A percentile compares a stretch with the other conserved stretches of the same genome.
phyloP scores from a whole-genome alignment of 2,329 filamentous ascomycete genomes.

The Tolypocladium nubicola region DNA sequence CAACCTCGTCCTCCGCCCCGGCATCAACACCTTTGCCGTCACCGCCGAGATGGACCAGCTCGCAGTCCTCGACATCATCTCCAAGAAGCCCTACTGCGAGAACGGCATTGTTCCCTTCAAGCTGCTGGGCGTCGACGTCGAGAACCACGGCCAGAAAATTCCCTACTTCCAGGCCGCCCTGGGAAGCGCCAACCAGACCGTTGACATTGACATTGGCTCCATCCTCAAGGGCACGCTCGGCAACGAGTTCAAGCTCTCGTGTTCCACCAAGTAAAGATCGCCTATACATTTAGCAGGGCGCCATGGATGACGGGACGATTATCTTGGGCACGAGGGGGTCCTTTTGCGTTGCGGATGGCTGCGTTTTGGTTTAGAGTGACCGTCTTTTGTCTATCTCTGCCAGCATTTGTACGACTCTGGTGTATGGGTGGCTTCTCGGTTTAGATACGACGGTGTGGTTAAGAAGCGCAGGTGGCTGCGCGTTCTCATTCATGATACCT shows the following conservation, averaged over 20 bases:
- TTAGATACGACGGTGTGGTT: not conserved
- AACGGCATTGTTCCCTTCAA: constrained; percentile 43
- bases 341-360: not conserved
- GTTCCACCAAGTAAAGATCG: constrained; percentile 5
- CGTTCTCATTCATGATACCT: constrained; percentile 21
- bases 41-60: constrained; percentile 41
- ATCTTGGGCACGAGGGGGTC: not conserved
- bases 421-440: not conserved
- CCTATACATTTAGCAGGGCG: not conserved
- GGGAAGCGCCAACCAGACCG: constrained; percentile 35
- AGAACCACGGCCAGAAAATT: constrained; percentile 39
- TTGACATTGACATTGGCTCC: constrained; percentile 39
- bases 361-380: not conserved
- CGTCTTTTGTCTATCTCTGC: not conserved
- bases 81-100: constrained; percentile 38
- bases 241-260: constrained; percentile 12
- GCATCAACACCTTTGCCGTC: constrained; percentile 45
- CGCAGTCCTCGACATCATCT: constrained; percentile 28
- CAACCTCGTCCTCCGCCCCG: constrained; percentile 48
- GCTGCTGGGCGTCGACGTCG: constrained; percentile 41
- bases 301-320: not conserved
- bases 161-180: constrained; percentile 47
- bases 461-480: constrained; percentile 9
- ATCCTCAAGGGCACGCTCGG: constrained; percentile 26
- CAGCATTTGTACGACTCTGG: not conserved